Evolutionary conservation across 2,329 filamentous ascomycete genomes (phyloP).

Genomic region (Sporothrix dimorphospora): DNA sequence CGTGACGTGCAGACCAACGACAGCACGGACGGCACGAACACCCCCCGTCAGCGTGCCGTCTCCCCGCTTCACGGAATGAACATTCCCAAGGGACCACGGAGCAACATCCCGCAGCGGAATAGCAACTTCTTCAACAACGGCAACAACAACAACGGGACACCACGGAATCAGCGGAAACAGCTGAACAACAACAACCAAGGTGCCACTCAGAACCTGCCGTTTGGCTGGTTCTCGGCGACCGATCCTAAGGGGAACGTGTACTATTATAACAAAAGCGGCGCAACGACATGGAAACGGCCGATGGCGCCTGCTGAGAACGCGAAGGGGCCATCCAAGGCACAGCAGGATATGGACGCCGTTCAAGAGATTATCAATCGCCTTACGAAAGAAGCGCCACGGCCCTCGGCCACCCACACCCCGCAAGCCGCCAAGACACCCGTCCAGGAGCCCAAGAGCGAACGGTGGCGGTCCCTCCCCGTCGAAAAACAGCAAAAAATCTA

Average conservation of each 20-base stretch:
- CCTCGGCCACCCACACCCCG: slow-evolving; percentile 64
- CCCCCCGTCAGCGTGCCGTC: slow-evolving; percentile 14
- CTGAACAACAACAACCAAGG: not conserved
- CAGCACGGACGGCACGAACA: slow-evolving; percentile 33
- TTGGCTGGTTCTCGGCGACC: slow-evolving; percentile 83
- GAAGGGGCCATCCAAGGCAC: slow-evolving; percentile 66
- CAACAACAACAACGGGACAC: slow-evolving; percentile 44
- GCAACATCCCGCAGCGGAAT: slow-evolving; percentile 59
- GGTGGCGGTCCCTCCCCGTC: slow-evolving; percentile 68
- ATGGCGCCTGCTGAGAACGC: slow-evolving; percentile 68
- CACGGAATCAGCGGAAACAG: slow-evolving; percentile 51
- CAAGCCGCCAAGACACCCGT: slow-evolving; percentile 59
- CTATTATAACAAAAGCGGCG: slow-evolving; percentile 79
- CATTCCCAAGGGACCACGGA: slow-evolving; percentile 63
- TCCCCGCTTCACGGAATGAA: slow-evolving; percentile 52
- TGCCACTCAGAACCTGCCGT: slow-evolving; percentile 56
- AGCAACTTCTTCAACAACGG: slow-evolving; percentile 51
- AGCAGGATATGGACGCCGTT: slow-evolving; percentile 70
- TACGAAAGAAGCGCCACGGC: slow-evolving; percentile 66
- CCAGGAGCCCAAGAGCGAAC: slow-evolving; percentile 66
- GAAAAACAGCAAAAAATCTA: slow-evolving; percentile 97
- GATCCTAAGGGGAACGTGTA: slow-evolving; percentile 74
- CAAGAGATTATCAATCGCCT: slow-evolving; percentile 87
- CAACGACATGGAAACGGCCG: slow-evolving; percentile 81
- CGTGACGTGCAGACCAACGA: slow-evolving; percentile 51